Evolutionary conservation across 176 grass and related monocot species (phyloP), one percentile per base, ranked within the genome.

Genomic region (Carex scoparia): DNA sequence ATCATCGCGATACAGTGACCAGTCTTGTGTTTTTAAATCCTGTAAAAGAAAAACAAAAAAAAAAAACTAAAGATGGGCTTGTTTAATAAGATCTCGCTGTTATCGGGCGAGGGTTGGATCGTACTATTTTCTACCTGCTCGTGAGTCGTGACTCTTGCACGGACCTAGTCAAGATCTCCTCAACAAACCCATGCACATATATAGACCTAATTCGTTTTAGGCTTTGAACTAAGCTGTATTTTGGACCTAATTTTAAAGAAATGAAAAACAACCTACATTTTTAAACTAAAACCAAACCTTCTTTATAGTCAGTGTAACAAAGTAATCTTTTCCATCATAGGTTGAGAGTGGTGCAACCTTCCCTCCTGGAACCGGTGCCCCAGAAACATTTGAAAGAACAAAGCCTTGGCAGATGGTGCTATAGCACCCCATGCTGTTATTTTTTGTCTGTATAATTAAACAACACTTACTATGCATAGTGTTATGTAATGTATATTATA

Each of bases 1-100:
- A 15, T 86, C 59, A 55, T 86, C 84, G 0, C 27, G 33, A 13
- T 86, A 86, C 31, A 86, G 19, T 54, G 69, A 86, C 84, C 84
- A 79, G 28, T 86, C 84, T 54, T 70, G 16, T 23, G 84, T 79
- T 15, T 65, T 63, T 65, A 62, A 9, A 79, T 86, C 84, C 71
- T 86, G 13, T 12, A 53, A 5, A 79, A 10, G 1, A 49, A 49
- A 9, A 48, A 9, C 6, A 1, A 48, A 48, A 9, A 46, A 46
- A 23, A 23, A 10, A 49, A 49, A 10, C 0, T 10, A 49, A 10
- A 49, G 46, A 49, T 46, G 44, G 44, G 7, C 44, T 46, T 46
- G 44, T 8, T 46, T 46, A 46, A 46, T 46, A 46, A 46, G 7
- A 46, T 46, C 0, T 46, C 7, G 5, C 44, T 44, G 40, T 4